Conservation (phyloP, 2,329 filamentous ascomycete species). For the Metarhizium robertsii region DNA sequence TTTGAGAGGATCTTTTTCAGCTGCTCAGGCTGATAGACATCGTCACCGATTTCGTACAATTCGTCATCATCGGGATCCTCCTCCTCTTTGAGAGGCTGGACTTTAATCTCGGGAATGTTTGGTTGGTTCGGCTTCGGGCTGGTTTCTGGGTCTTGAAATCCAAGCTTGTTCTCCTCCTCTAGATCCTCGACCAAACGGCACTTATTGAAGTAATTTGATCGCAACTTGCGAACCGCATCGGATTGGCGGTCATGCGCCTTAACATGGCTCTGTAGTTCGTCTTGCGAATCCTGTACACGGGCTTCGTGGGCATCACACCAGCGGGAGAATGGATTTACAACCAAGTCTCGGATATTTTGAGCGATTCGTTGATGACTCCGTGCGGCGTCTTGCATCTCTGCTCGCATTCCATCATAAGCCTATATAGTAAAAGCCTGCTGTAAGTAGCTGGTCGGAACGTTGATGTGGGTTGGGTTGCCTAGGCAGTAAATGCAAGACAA, state of each 20-base stretch:
- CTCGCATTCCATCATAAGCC: constrained; percentile 90
- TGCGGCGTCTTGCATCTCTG: constrained; percentile 84
- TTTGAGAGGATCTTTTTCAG: constrained; percentile 83
- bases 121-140: constrained; percentile 52
- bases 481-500: background rate
- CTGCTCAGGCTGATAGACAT: constrained; percentile 74
- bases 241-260: constrained; percentile 90
- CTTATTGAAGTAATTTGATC: constrained; percentile 98
- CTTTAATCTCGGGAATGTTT: constrained; percentile 74
- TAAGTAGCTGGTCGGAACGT: constrained; percentile 9
- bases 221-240: constrained; percentile 82
- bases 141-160: constrained; percentile 77
- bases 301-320: constrained; percentile 95
- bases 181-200: constrained; percentile 91
- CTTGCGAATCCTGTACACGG: constrained; percentile 87
- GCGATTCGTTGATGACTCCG: constrained; percentile 92
- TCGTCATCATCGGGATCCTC: constrained; percentile 62
- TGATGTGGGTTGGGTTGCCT: background rate
- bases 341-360: constrained; percentile 89
- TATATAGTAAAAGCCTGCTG: constrained; percentile 23
- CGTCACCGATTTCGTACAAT: constrained; percentile 81
- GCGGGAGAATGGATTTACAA: constrained; percentile 85
- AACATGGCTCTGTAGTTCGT: constrained; percentile 82
- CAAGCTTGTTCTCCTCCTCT: constrained; percentile 97
- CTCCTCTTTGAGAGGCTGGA: constrained; percentile 57